phyloP scores from a whole-genome alignment of 2,329 filamentous ascomycete species.

The Colletotrichum graminicola region DNA sequence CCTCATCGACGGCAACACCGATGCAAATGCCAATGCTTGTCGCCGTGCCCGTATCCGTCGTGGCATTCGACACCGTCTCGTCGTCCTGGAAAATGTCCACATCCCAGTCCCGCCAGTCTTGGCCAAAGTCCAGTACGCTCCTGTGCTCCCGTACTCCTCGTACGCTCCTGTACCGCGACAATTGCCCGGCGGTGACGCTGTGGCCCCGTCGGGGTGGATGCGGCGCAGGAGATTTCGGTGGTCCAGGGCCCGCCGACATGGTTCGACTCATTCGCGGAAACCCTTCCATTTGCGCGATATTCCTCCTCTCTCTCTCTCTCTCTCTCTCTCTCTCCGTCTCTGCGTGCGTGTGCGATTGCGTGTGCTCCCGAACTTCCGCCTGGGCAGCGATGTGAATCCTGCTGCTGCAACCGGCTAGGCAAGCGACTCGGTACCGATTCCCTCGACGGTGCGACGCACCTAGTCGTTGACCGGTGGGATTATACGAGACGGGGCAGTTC shows the following conservation, averaged over 20 bases:
- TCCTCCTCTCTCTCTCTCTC: background rate
- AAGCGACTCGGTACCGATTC: background rate
- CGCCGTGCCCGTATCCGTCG: constrained; percentile 40
- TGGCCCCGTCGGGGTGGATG: constrained; percentile 37
- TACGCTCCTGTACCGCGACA: constrained; percentile 37
- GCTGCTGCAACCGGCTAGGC: background rate
- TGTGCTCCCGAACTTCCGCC: background rate
- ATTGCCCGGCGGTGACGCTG: constrained; percentile 31
- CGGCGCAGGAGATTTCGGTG: constrained; percentile 38
- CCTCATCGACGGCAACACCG: constrained; percentile 37
- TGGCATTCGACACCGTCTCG: constrained; percentile 39
- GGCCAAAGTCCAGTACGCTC: constrained; percentile 39
- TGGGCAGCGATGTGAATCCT: background rate
- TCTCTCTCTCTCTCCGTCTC: background rate
- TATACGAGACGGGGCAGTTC: background rate
- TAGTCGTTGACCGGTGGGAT: background rate
- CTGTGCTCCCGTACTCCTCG: constrained; percentile 35
- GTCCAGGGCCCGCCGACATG: constrained; percentile 40
- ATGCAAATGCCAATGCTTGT: constrained; percentile 37
- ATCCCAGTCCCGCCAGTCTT: constrained; percentile 40
- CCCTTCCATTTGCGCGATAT: constrained; percentile 27
- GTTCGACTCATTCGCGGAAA: constrained; percentile 34
- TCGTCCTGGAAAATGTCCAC: constrained; percentile 40
- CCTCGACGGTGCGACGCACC: background rate
- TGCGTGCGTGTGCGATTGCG: background rate